Evolutionary conservation across 2,329 filamentous ascomycete species (phyloP).

Genomic region (Hypoxylon sp.): DNA sequence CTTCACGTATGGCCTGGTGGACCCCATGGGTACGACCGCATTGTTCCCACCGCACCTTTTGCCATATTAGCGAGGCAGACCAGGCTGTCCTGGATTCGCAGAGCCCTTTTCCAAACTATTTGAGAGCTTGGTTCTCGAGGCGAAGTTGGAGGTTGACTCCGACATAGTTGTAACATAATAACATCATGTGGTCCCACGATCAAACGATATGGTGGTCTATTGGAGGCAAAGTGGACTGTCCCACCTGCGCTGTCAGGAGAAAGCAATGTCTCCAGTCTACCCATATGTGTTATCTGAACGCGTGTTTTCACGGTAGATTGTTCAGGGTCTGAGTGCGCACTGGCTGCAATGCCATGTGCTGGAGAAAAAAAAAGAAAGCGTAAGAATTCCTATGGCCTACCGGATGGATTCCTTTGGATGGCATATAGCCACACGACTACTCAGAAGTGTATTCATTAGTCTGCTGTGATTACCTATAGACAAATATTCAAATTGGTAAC

Average conservation of each 20-base stretch:
- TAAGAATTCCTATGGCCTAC: conserved; percentile 12
- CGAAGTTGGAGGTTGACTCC: conserved; percentile 8
- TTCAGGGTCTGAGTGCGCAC: conserved; percentile 7
- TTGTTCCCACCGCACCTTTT: conserved; percentile 48
- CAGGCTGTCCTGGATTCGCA: conserved; percentile 50
- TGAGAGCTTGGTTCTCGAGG: conserved; percentile 30
- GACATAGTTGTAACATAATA: conserved; percentile 25
- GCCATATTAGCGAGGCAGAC: conserved; percentile 48
- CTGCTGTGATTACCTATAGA: conserved; percentile 17
- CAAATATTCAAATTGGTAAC: conserved; percentile 28
- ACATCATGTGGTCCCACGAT: conserved; percentile 34
- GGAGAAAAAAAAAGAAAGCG: conserved; percentile 20
- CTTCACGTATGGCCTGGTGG: conserved; percentile 54
- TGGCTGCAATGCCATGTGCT: conserved; percentile 11
- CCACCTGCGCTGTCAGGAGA: conserved; percentile 2
- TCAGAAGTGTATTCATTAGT: conserved; percentile 26
- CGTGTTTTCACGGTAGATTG: conserved; percentile 15
- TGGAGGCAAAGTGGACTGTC: conserved; percentile 26
- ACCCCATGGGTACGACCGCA: conserved; percentile 52
- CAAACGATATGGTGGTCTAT: conserved; percentile 31
- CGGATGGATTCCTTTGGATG: conserved; percentile 21
- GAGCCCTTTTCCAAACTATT: conserved; percentile 42
- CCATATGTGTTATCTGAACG: conserved; percentile 10
- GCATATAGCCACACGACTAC: conserved; percentile 5
- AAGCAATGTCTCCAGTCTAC: conserved; percentile 4